These are phyloP conservation scores for Cladophialophora psammophila DNA, from an alignment of 2,329 filamentous ascomycete species.

Conservation along the genomic window DNA sequence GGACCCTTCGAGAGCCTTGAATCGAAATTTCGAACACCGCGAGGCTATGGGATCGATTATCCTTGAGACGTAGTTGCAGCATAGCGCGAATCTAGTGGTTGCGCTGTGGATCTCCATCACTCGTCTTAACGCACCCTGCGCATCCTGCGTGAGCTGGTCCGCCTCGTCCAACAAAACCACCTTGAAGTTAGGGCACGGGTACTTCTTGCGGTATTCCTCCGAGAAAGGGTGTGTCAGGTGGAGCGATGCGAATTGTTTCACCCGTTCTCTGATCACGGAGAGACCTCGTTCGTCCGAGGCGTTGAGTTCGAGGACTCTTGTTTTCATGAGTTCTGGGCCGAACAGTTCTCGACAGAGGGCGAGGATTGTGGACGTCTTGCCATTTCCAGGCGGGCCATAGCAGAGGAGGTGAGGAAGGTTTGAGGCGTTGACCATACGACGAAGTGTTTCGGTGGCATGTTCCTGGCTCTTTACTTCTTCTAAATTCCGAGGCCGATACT, in stretches of 20 bases:
- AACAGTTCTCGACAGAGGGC: slow-evolving; percentile 97
- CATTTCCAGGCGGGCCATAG: slow-evolving; percentile 95
- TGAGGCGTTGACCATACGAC: slow-evolving; percentile 89
- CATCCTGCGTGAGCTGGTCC: slow-evolving; percentile 97
- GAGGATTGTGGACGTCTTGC: slow-evolving; percentile 97
- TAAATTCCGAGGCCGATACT: slow-evolving; percentile 88
- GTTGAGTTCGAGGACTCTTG: slow-evolving; percentile 97
- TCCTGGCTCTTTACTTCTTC: slow-evolving; percentile 97
- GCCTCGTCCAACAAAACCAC: slow-evolving; percentile 96
- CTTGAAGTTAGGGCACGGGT: slow-evolving; percentile 97
- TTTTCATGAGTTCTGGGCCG: slow-evolving; percentile 89
- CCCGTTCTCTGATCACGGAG: slow-evolving; percentile 93
- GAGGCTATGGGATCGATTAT: slow-evolving; percentile 97
- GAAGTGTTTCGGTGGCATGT: slow-evolving; percentile 91
- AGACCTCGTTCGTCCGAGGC: slow-evolving; percentile 99
- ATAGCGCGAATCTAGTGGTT: slow-evolving; percentile 95
- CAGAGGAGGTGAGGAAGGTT: slow-evolving; percentile 99
- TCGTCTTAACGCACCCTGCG: slow-evolving; percentile 86
- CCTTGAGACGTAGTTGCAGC: slow-evolving; percentile 97
- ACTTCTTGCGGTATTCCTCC: slow-evolving; percentile 62
- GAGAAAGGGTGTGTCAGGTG: slow-evolving; percentile 36
- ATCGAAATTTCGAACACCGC: slow-evolving; percentile 93
- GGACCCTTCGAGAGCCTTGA: slow-evolving; percentile 90
- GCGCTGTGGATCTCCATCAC: slow-evolving; percentile 99
- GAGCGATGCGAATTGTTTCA: slow-evolving; percentile 89